phyloP scores from a whole-genome alignment of 768 basidiomycete species.

The Rubroboletus satanas region DNA sequence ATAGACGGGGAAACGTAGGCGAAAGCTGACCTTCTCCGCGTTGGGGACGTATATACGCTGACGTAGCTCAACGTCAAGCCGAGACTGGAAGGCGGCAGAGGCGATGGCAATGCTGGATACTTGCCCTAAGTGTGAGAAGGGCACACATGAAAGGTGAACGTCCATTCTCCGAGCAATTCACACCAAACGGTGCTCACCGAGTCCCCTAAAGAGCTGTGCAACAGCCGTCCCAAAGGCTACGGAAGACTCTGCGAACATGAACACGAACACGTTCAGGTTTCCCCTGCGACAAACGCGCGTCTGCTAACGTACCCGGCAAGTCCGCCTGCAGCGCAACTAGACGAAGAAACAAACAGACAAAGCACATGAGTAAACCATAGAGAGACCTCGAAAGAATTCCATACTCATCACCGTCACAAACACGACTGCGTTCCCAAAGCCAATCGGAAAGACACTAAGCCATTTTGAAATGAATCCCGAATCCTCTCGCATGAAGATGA shows the following conservation, averaged over 20 bases:
- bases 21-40: slow-evolving; percentile 8
- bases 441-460: slow-evolving; percentile 16
- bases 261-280: neutral
- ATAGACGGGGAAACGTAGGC: neutral
- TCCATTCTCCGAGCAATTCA: neutral
- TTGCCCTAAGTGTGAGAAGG: slow-evolving; percentile 5
- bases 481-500: slow-evolving; percentile 8
- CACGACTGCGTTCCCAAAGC: slow-evolving; percentile 16
- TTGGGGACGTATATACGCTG: slow-evolving; percentile 6
- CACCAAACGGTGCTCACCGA: neutral
- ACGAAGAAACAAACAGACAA: neutral
- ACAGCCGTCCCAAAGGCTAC: slow-evolving; percentile 2
- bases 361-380: neutral
- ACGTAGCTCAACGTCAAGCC: slow-evolving; percentile 10
- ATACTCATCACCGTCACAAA: slow-evolving; percentile 10
- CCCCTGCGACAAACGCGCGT: neutral
- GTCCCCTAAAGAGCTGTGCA: slow-evolving; percentile 10
- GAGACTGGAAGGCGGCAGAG: slow-evolving; percentile 16
- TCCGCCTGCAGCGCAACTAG: slow-evolving; percentile 15
- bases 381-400: neutral
- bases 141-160: neutral
- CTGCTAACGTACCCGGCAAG: neutral
- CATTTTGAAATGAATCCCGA: slow-evolving; percentile 8
- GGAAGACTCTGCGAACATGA: neutral
- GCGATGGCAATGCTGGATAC: slow-evolving; percentile 10